phyloP scores from a whole-genome alignment of 495 filamentous ascomycete genomes.

The Penicillium simplicissimum region DNA sequence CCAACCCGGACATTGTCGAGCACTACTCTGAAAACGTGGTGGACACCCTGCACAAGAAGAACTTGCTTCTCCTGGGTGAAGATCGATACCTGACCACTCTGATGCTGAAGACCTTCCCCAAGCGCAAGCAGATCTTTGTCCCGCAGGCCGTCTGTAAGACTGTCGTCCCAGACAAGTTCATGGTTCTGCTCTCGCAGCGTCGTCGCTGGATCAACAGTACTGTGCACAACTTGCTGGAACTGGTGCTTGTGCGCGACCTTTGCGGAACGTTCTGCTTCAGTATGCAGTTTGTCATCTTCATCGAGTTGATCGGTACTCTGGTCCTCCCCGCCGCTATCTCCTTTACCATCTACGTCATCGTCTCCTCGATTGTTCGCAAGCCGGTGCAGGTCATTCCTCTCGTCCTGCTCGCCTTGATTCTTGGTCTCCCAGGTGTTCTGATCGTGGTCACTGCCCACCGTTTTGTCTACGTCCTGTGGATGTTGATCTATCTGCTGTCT shows the following conservation, averaged over 20 bases:
- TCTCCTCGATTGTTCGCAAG: slow-evolving; percentile 78
- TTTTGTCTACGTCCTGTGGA: slow-evolving; percentile 92
- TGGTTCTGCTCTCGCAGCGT: slow-evolving; percentile 88
- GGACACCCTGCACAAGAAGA: slow-evolving; percentile 99
- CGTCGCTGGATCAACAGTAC: slow-evolving; percentile 99
- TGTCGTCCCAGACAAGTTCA: slow-evolving; percentile 90
- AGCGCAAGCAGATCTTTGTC: slow-evolving; percentile 98
- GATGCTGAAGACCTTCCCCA: slow-evolving; percentile 98
- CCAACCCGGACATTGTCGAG: slow-evolving; percentile 97
- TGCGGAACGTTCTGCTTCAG: slow-evolving; percentile 99
- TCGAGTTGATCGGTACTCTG: slow-evolving; percentile 91
- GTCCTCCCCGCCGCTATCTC: slow-evolving; percentile 94
- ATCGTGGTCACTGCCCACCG: slow-evolving; percentile 96
- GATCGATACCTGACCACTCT: slow-evolving; percentile 96
- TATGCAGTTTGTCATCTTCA: slow-evolving; percentile 98
- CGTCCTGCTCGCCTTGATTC: slow-evolving; percentile 84
- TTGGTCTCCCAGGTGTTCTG: slow-evolving; percentile 88
- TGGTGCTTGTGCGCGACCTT: slow-evolving; percentile 91
- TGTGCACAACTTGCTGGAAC: slow-evolving; percentile 97
- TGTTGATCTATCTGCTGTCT: slow-evolving; percentile 91
- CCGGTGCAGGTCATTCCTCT: slow-evolving; percentile 93
- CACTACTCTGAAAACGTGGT: slow-evolving; percentile 99
- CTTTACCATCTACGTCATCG: slow-evolving; percentile 94
- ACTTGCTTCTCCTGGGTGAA: slow-evolving; percentile 89
- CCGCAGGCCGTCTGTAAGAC: slow-evolving; percentile 99